Percentiles rank a stretch among this genome's conserved stretches.
Evolutionary conservation across 306 rosid genomes (phyloP).

Genomic region (Quillaja saponaria): DNA sequence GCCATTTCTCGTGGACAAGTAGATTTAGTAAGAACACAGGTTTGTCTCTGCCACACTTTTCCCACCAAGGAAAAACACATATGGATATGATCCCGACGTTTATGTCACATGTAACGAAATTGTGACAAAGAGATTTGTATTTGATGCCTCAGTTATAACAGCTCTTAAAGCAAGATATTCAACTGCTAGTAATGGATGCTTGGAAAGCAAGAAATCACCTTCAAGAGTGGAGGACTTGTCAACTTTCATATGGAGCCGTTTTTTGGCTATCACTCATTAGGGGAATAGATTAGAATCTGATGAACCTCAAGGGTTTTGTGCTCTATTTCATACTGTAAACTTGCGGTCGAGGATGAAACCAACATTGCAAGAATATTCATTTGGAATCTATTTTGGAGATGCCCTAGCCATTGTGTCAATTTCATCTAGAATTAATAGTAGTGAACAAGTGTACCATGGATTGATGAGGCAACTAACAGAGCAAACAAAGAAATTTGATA

Average conservation of each 20-base stretch:
- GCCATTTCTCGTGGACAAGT: conserved; percentile 13
- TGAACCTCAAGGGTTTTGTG: conserved; percentile 13
- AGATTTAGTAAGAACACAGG: conserved; percentile 26
- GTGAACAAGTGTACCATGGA: conserved; percentile 17
- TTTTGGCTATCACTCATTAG: conserved; percentile 37
- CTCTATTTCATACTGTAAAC: conserved; percentile 48
- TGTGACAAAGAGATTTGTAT: conserved; percentile 51
- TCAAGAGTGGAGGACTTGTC: conserved; percentile 61
- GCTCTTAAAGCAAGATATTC: conserved; percentile 37
- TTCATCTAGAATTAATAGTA: background rate
- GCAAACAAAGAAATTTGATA: conserved; percentile 35
- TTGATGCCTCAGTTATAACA: conserved; percentile 41
- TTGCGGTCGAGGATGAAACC: conserved; percentile 54
- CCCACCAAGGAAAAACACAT: conserved; percentile 42
- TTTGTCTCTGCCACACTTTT: conserved; percentile 49
- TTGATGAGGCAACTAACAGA: conserved; percentile 35
- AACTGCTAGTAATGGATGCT: background rate
- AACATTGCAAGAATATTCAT: conserved; percentile 31
- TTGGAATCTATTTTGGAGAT: conserved; percentile 41
- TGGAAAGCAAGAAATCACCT: conserved; percentile 22
- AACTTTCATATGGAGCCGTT: conserved; percentile 61
- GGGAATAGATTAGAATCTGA: background rate
- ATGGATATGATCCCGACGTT: conserved; percentile 32
- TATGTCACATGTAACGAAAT: conserved; percentile 38
- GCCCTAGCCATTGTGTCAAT: conserved; percentile 25